phyloP scores from a whole-genome alignment of 192 early-diverging fungal species.

The Entomortierella parvispora region DNA sequence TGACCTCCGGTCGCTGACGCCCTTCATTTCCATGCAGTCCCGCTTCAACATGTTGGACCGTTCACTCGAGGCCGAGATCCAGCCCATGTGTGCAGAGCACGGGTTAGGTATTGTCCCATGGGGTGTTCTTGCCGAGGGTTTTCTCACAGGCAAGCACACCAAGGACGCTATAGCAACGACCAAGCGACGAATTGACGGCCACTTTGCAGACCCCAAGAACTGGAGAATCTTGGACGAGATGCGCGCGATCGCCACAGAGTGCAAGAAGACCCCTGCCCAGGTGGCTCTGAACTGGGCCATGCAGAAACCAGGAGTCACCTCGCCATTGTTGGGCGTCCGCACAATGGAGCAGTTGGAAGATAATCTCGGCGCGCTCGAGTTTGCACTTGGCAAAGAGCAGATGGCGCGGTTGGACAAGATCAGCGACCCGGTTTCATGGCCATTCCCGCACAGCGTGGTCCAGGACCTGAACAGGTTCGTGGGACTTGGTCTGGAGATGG shows the following conservation, averaged over 20 bases:
- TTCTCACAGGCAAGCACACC: slow-evolving; percentile 58
- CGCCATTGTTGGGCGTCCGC: slow-evolving; percentile 45
- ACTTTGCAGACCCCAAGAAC: slow-evolving; percentile 28
- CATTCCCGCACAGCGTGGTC: slow-evolving; percentile 36
- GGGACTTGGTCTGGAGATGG: slow-evolving; percentile 15
- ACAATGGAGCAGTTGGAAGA: slow-evolving; percentile 46
- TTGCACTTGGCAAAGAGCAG: slow-evolving; percentile 37
- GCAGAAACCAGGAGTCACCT: slow-evolving; percentile 56
- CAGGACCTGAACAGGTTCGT: slow-evolving; percentile 19
- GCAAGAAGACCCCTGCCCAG: slow-evolving; percentile 50
- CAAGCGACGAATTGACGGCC: background rate
- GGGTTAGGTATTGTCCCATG: slow-evolving; percentile 59
- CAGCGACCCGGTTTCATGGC: slow-evolving; percentile 41
- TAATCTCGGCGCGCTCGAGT: slow-evolving; percentile 50
- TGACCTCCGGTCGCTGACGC: slow-evolving; percentile 33
- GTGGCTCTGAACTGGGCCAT: slow-evolving; percentile 59
- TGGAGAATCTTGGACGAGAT: slow-evolving; percentile 58
- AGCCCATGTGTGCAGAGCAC: slow-evolving; percentile 43
- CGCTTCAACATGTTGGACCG: slow-evolving; percentile 46
- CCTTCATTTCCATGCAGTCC: slow-evolving; percentile 44
- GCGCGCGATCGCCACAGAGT: slow-evolving; percentile 51
- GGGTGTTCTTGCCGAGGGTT: slow-evolving; percentile 64
- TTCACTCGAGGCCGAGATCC: slow-evolving; percentile 42
- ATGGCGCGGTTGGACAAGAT: slow-evolving; percentile 45
- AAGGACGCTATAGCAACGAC: background rate